Conservation (phyloP, 2,329 filamentous ascomycete species). For the Epichloe gansuensis region DNA sequence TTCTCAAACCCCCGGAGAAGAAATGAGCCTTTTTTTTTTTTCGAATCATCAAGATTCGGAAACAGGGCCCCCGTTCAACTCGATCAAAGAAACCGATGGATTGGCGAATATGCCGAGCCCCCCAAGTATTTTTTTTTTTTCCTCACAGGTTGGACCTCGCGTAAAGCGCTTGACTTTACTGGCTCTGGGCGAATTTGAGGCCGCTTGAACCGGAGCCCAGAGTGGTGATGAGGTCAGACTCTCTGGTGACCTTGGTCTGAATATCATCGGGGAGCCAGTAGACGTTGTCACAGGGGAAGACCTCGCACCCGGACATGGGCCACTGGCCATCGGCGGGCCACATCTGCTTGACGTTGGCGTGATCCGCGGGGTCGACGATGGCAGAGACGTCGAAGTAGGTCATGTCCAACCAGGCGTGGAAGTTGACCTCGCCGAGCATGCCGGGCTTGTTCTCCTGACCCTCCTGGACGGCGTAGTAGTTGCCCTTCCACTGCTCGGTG, state of each 20-base stretch:
- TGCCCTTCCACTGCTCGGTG: slow-evolving; percentile 30
- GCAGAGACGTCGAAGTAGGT: slow-evolving; percentile 48
- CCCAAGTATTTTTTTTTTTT: background rate
- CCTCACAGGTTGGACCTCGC: background rate
- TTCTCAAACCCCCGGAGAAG: background rate
- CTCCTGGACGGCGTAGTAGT: slow-evolving; percentile 36
- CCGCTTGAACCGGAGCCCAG: slow-evolving; percentile 26
- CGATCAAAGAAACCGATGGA: background rate
- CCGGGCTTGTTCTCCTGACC: slow-evolving; percentile 30
- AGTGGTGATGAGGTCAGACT: slow-evolving; percentile 37
- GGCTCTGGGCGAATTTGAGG: slow-evolving; percentile 9
- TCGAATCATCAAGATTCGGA: background rate
- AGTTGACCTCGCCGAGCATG: slow-evolving; percentile 40
- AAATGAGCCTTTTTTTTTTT: background rate
- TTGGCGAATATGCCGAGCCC: background rate
- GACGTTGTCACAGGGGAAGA: slow-evolving; percentile 38
- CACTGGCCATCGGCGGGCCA: slow-evolving; percentile 27
- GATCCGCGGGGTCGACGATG: slow-evolving; percentile 39
- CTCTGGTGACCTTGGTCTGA: slow-evolving; percentile 39
- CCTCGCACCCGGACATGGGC: slow-evolving; percentile 36
- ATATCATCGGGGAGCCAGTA: slow-evolving; percentile 43
- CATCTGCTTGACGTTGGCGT: slow-evolving; percentile 40
- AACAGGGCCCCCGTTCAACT: background rate
- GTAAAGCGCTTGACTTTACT: background rate
- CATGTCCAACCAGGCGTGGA: slow-evolving; percentile 32